Conservation (phyloP, 176 grass and related monocot genomes). For the Puccinellia tenuiflora region DNA sequence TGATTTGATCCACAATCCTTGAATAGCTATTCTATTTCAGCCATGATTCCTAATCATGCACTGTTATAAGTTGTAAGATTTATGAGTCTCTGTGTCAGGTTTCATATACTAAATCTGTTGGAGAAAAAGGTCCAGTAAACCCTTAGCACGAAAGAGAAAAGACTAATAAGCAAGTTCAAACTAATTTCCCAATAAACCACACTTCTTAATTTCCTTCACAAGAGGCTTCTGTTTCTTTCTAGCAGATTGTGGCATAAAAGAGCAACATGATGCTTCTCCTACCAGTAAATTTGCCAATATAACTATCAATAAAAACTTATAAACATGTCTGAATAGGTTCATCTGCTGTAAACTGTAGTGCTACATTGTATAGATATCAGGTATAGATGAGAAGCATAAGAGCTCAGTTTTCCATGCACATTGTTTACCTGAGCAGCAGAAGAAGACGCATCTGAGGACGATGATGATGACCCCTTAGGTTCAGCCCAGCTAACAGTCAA, state of each 20-base stretch:
- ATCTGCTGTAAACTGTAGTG: not conserved
- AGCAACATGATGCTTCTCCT: too few relatives aligned
- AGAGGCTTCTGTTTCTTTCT: too few relatives aligned
- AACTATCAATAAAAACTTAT: not conserved
- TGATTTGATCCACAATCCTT: not conserved
- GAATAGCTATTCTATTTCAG: not conserved
- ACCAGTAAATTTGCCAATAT: not conserved
- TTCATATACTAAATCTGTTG: too few relatives aligned
- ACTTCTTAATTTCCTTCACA: too few relatives aligned
- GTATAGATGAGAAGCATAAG: not conserved
- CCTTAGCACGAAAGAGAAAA: too few relatives aligned
- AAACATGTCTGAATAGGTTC: not conserved
- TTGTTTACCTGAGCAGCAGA: conserved; percentile 62
- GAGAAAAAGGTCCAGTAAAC: too few relatives aligned
- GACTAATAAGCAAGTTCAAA: too few relatives aligned
- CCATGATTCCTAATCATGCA: not conserved
- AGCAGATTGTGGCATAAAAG: too few relatives aligned
- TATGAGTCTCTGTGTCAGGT: too few relatives aligned
- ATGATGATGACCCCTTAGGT: conserved; percentile 46
- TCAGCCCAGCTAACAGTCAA: conserved; percentile 92
- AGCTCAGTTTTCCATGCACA: not conserved
- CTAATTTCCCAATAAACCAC: too few relatives aligned
- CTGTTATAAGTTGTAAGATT: too few relatives aligned
- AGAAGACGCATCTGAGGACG: conserved; percentile 33
- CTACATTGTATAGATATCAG: not conserved